These are phyloP conservation scores for Didymella arachidicola DNA, from an alignment of 2,329 filamentous ascomycete genomes.

Conservation along the genomic window DNA sequence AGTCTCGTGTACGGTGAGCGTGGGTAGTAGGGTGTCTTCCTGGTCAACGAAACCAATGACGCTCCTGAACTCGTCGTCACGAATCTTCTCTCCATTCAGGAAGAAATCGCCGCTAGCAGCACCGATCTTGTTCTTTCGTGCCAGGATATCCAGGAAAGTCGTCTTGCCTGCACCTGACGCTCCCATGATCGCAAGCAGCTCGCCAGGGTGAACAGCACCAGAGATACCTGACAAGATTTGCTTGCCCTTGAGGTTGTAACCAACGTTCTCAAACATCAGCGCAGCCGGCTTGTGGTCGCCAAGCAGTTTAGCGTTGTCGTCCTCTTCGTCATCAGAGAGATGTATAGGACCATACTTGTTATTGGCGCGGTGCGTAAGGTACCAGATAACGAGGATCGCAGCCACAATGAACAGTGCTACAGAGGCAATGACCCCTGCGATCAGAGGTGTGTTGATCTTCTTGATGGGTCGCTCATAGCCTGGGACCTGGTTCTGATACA, in stretches of 20 bases:
- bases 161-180: slow-evolving; percentile 98
- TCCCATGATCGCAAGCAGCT: slow-evolving; percentile 97
- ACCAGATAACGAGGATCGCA: slow-evolving; percentile 84
- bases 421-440: slow-evolving; percentile 89
- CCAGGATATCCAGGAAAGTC: slow-evolving; percentile 93
- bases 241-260: slow-evolving; percentile 86
- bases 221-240: slow-evolving; percentile 81
- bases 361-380: slow-evolving; percentile 77
- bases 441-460: slow-evolving; percentile 95
- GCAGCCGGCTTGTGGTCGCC: slow-evolving; percentile 90
- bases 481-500: slow-evolving; percentile 91
- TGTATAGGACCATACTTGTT: slow-evolving; percentile 74
- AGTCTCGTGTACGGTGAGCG: slow-evolving; percentile 95
- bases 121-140: slow-evolving; percentile 95
- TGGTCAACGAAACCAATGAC: slow-evolving; percentile 98
- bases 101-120: slow-evolving; percentile 80
- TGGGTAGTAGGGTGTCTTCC: slow-evolving; percentile 95
- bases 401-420: slow-evolving; percentile 88
- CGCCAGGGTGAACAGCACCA: slow-evolving; percentile 91
- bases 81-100: slow-evolving; percentile 90
- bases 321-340: slow-evolving; percentile 81
- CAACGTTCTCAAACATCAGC: slow-evolving; percentile 86
- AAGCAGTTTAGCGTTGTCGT: slow-evolving; percentile 86
- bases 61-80: slow-evolving; percentile 83
- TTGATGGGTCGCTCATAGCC: slow-evolving; percentile 89